Evolutionary conservation across 306 rosid genomes (phyloP).

Genomic region (Vigna mungo): DNA sequence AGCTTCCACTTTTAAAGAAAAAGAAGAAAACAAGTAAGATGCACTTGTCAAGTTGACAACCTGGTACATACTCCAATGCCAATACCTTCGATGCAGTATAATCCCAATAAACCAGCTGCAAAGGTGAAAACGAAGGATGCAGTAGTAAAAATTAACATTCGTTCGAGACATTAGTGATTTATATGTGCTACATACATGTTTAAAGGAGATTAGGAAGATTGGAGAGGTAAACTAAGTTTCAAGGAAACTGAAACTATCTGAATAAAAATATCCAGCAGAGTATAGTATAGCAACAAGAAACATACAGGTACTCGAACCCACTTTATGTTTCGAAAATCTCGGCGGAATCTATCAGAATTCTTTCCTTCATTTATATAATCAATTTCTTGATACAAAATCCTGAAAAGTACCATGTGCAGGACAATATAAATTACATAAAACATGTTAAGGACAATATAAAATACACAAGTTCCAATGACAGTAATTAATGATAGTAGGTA

Average conservation of each 20-base stretch:
- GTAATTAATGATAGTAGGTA: not conserved
- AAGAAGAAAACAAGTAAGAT: constrained; percentile 18
- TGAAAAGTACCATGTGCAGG: constrained; percentile 50
- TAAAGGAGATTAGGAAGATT: not conserved
- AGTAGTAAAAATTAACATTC: constrained; percentile 9
- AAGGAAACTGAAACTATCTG: constrained; percentile 32
- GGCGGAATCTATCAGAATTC: constrained; percentile 82
- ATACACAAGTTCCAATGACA: constrained; percentile 14
- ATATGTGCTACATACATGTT: constrained; percentile 18
- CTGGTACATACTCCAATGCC: constrained; percentile 97
- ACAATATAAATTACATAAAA: constrained; percentile 21
- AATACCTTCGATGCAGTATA: constrained; percentile 84
- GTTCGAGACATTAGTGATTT: constrained; percentile 9
- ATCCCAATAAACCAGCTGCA: constrained; percentile 91
- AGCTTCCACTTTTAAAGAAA: constrained; percentile 1
- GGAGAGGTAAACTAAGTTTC: constrained; percentile 13
- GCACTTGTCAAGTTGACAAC: constrained; percentile 59
- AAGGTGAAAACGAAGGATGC: constrained; percentile 27
- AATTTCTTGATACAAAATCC: constrained; percentile 93
- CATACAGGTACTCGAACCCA: constrained; percentile 99
- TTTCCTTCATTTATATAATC: constrained; percentile 93
- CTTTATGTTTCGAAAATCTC: constrained; percentile 88
- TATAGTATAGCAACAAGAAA: constrained; percentile 53
- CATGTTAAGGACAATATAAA: constrained; percentile 28
- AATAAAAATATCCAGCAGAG: constrained; percentile 14